Percentiles rank a stretch among this genome's conserved stretches.
Conservation (phyloP, 768 basidiomycete genomes). For the Gloeostereum incarnatum region DNA sequence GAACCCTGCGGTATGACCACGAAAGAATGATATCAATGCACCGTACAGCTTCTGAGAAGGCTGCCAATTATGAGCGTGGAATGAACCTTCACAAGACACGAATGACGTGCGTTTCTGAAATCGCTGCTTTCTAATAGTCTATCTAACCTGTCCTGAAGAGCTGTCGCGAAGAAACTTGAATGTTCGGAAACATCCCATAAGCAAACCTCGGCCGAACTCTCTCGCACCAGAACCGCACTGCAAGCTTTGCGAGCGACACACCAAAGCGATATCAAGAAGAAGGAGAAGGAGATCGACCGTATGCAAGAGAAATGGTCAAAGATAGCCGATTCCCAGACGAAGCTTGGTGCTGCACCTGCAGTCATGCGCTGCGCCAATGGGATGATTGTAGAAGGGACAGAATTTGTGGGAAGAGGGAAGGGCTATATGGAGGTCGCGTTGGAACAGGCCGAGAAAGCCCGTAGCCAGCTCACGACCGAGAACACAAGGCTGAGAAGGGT, state of each 20-base stretch:
- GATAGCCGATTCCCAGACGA: slow-evolving; percentile 58
- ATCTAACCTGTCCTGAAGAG: slow-evolving; percentile 21
- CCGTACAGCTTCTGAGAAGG: slow-evolving; percentile 43
- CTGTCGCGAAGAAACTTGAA: slow-evolving; percentile 43
- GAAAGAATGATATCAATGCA: slow-evolving; percentile 67
- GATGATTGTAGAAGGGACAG: slow-evolving; percentile 32
- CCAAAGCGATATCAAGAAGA: slow-evolving; percentile 67
- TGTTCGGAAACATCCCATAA: slow-evolving; percentile 59
- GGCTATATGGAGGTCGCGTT: slow-evolving; percentile 58
- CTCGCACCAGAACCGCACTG: slow-evolving; percentile 58
- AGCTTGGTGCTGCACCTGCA: slow-evolving; percentile 35
- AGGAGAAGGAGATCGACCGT: slow-evolving; percentile 71
- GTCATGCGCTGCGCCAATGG: slow-evolving; percentile 51
- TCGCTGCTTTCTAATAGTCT: slow-evolving; percentile 2
- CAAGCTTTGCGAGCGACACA: slow-evolving; percentile 64
- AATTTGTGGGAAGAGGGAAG: slow-evolving; percentile 37
- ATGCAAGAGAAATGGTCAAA: slow-evolving; percentile 70
- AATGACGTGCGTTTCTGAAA: slow-evolving; percentile 47
- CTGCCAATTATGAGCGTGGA: slow-evolving; percentile 73
- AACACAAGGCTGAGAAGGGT: slow-evolving; percentile 52
- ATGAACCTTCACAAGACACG: slow-evolving; percentile 64
- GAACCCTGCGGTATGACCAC: slow-evolving; percentile 74
- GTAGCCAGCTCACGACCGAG: slow-evolving; percentile 53
- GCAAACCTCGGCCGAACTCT: slow-evolving; percentile 59
- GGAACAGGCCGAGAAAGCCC: slow-evolving; percentile 63